These are phyloP conservation scores for Grosmannia huntii DNA, from an alignment of 2,329 filamentous ascomycete genomes.

Conservation along the genomic window DNA sequence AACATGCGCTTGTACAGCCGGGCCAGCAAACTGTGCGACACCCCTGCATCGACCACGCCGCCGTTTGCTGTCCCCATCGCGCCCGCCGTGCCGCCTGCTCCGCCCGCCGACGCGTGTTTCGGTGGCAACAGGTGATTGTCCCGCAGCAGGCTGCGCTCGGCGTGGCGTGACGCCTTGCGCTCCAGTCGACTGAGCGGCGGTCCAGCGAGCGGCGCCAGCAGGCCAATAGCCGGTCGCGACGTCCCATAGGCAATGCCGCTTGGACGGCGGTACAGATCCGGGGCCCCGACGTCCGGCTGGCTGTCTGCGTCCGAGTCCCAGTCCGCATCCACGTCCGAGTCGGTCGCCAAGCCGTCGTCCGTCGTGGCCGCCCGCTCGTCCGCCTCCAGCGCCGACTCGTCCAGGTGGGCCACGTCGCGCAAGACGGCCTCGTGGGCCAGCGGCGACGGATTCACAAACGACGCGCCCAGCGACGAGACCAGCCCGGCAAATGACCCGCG, in stretches of 20 bases:
- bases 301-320: constrained; percentile 20
- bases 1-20: constrained; percentile 31
- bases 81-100: constrained; percentile 12
- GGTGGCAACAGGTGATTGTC: constrained; percentile 55
- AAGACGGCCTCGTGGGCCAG: constrained; percentile 54
- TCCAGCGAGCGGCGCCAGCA: constrained; percentile 31
- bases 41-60: background rate
- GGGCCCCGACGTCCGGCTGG: constrained; percentile 20
- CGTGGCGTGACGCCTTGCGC: constrained; percentile 40
- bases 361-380: background rate
- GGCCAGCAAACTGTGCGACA: constrained; percentile 21
- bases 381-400: constrained; percentile 35
- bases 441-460: constrained; percentile 44
- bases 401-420: constrained; percentile 52
- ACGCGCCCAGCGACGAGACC: constrained; percentile 11
- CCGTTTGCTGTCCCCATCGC: background rate
- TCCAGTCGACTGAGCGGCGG: constrained; percentile 40
- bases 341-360: constrained; percentile 16
- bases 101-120: constrained; percentile 30
- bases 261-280: constrained; percentile 58
- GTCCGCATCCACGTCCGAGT: constrained; percentile 19
- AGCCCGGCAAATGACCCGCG: constrained; percentile 1
- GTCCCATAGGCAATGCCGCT: constrained; percentile 64
- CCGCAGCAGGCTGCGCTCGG: constrained; percentile 47
- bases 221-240: constrained; percentile 55